phyloP scores from a whole-genome alignment of 257 asterid genomes.

The Solanum virginianum region DNA sequence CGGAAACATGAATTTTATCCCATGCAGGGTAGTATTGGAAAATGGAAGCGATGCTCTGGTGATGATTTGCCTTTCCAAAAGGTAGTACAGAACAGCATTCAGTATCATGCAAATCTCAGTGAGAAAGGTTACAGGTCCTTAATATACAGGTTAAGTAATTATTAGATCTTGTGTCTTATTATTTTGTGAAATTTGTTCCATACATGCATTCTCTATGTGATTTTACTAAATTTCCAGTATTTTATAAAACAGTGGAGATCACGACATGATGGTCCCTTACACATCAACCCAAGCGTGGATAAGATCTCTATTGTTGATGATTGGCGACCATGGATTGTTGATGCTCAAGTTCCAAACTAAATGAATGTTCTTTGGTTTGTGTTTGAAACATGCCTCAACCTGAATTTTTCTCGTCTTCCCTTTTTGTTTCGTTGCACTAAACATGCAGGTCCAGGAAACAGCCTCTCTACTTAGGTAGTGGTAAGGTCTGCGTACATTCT shows the following conservation, averaged over 20 bases:
- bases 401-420: too few relatives aligned
- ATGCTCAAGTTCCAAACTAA: too few relatives aligned
- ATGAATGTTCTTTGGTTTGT: too few relatives aligned
- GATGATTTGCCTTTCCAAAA: neutral
- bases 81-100: neutral
- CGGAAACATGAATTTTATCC: neutral
- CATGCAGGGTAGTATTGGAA: neutral
- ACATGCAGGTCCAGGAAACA: too few relatives aligned
- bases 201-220: neutral
- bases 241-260: slow-evolving; percentile 14
- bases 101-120: neutral
- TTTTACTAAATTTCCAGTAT: neutral
- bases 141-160: slow-evolving; percentile 14
- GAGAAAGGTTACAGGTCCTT: slow-evolving; percentile 16
- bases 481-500: too few relatives aligned
- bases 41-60: neutral
- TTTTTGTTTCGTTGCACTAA: too few relatives aligned
- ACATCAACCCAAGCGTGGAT: too few relatives aligned
- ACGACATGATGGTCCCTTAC: neutral
- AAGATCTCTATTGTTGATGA: too few relatives aligned
- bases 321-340: too few relatives aligned
- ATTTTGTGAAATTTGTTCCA: neutral
- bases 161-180: neutral
- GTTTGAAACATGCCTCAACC: too few relatives aligned
- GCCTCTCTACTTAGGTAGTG: too few relatives aligned